These are phyloP conservation scores for Flaveria brownii DNA, from an alignment of 129 eudicot genomes.

Conservation along the genomic window DNA sequence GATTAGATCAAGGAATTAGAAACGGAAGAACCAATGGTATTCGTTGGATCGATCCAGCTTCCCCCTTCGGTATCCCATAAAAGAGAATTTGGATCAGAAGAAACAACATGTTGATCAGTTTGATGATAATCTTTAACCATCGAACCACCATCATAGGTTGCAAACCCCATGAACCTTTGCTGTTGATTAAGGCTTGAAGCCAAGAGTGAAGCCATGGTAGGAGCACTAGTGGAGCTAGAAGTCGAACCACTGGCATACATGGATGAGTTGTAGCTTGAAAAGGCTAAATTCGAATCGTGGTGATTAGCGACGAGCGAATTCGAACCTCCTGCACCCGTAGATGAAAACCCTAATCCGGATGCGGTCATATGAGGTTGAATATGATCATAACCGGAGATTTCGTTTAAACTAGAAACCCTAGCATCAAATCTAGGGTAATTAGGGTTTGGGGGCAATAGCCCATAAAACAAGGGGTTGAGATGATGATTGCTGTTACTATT, in stretches of 20 bases:
- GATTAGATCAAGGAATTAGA: constrained; percentile 65
- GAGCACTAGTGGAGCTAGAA: constrained; percentile 35
- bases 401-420: constrained; percentile 42
- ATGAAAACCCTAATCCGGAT: constrained; percentile 67
- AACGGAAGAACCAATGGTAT: constrained; percentile 65
- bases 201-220: constrained; percentile 62
- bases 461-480: constrained; percentile 61
- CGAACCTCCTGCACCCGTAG: constrained; percentile 24
- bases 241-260: constrained; percentile 42
- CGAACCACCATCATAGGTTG: constrained; percentile 35
- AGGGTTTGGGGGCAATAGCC: constrained; percentile 51
- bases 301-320: constrained; percentile 29
- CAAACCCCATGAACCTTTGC: constrained; percentile 46
- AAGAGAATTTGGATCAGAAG: constrained; percentile 50
- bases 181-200: constrained; percentile 57
- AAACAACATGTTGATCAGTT: constrained; percentile 38
- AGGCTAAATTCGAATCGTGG: constrained; percentile 33
- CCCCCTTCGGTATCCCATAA: constrained; percentile 79
- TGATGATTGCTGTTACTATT: constrained; percentile 24
- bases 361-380: constrained; percentile 48
- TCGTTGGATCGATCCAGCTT: constrained; percentile 80
- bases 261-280: constrained; percentile 41
- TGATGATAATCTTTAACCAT: constrained; percentile 52
- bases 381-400: constrained; percentile 43
- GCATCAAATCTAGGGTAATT: constrained; percentile 45